These are phyloP conservation scores for Tarenaya hassleriana DNA, from an alignment of 345 rosid species.

Conservation along the genomic window DNA sequence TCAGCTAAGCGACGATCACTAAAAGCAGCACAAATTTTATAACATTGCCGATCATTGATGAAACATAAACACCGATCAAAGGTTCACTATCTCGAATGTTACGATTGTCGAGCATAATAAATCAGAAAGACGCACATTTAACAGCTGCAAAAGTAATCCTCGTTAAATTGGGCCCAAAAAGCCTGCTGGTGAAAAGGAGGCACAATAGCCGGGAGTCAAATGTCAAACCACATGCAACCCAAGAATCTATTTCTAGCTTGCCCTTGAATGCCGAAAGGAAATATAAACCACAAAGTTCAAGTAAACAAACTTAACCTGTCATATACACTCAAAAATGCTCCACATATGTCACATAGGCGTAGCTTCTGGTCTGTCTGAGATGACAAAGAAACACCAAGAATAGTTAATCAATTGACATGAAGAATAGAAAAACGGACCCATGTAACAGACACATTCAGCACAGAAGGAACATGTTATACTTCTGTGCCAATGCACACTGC, in stretches of 20 bases:
- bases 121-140: constrained; percentile 98
- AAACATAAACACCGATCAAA: constrained; percentile 16
- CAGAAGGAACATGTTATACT: constrained; percentile 12
- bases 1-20: constrained; percentile 98
- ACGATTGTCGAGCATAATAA: constrained; percentile 36
- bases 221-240: constrained; percentile 87
- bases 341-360: constrained; percentile 98
- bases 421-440: neutral
- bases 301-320: constrained; percentile 59
- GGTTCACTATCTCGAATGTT: constrained; percentile 37
- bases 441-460: neutral
- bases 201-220: constrained; percentile 80
- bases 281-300: constrained; percentile 27
- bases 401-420: neutral
- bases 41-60: constrained; percentile 27
- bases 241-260: constrained; percentile 43
- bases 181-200: constrained; percentile 99
- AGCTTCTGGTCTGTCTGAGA: constrained; percentile 99
- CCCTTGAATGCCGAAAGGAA: constrained; percentile 26
- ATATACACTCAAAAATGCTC: constrained; percentile 98
- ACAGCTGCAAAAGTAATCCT: constrained; percentile 99
- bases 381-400: constrained; percentile 16
- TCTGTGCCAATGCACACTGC: constrained; percentile 6
- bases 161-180: constrained; percentile 99
- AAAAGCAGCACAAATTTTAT: constrained; percentile 40